phyloP scores from a whole-genome alignment of 1,284 basidiomycete genomes.

The Sporisorium iseilematis-ciliati region DNA sequence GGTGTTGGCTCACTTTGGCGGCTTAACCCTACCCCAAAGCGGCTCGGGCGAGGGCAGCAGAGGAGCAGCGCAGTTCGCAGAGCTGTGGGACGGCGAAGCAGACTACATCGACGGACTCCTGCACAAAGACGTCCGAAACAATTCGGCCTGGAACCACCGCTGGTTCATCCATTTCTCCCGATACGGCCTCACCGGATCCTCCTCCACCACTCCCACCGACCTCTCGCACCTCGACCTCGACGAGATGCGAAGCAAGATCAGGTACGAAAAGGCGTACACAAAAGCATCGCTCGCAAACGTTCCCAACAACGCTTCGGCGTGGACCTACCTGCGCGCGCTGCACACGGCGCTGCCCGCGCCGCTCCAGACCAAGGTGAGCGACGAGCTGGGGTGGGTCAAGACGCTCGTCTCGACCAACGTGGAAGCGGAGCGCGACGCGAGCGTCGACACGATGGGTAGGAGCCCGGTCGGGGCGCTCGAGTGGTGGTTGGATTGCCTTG shows the following conservation, averaged over 20 bases:
- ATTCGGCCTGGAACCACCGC: conserved; percentile 97
- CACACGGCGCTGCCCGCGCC: conserved; percentile 8
- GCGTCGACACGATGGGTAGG: conserved; percentile 40
- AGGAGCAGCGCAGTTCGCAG: conserved; percentile 48
- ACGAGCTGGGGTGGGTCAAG: conserved; percentile 15
- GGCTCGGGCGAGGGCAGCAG: not conserved
- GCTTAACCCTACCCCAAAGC: conserved; percentile 19
- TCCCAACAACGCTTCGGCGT: conserved; percentile 63
- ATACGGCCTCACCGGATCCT: conserved; percentile 21
- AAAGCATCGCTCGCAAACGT: conserved; percentile 32
- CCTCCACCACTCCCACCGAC: not conserved
- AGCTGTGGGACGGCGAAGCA: conserved; percentile 82
- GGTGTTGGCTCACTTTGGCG: conserved; percentile 64
- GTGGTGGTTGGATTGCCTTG: conserved; percentile 55
- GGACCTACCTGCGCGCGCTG: conserved; percentile 64
- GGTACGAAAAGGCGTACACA: conserved; percentile 45
- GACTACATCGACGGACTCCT: conserved; percentile 83
- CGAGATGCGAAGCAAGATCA: conserved; percentile 37
- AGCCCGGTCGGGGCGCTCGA: conserved; percentile 55
- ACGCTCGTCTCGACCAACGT: conserved; percentile 25
- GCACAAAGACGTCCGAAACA: conserved; percentile 86
- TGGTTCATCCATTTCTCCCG: conserved; percentile 85
- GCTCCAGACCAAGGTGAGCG: not conserved
- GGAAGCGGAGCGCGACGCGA: conserved; percentile 36
- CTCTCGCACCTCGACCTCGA: not conserved